phyloP scores from a whole-genome alignment of 768 basidiomycete genomes.

The Suillus decipiens region DNA sequence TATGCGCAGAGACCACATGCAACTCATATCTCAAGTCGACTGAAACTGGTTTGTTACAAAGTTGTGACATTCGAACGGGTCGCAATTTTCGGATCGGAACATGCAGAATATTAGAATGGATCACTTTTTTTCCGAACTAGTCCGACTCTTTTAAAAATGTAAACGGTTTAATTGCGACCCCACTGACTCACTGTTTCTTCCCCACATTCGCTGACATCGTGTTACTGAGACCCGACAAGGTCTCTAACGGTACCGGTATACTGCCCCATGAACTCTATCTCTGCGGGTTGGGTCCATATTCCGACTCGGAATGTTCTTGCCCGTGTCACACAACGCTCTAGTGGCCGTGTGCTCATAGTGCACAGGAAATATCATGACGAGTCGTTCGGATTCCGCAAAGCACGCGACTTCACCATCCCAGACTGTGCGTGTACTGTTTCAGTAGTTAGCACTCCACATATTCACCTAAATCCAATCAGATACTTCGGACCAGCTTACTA shows the following conservation, averaged over 20 bases:
- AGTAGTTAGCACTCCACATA: background rate
- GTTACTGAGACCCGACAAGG: background rate
- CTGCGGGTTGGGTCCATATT: background rate
- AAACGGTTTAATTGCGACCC: no score
- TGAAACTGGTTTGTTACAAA: background rate
- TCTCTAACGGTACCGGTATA: background rate
- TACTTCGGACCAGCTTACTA: constrained; percentile 62
- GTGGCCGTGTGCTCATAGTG: constrained; percentile 24
- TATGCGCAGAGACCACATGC: background rate
- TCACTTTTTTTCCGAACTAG: no score
- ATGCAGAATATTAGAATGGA: no score
- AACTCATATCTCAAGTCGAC: background rate
- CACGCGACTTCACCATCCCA: constrained; percentile 60
- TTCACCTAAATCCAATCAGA: constrained; percentile 40
- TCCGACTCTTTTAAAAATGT: no score
- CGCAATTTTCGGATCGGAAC: no score
- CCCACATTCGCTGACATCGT: background rate
- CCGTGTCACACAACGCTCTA: background rate
- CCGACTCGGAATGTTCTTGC: background rate
- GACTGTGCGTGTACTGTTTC: constrained; percentile 56
- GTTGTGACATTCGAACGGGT: background rate
- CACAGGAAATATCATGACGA: constrained; percentile 67
- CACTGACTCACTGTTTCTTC: background rate
- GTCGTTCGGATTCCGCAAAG: constrained; percentile 76
- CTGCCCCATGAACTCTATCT: background rate